These are phyloP conservation scores for Thozetella sp. DNA, from an alignment of 495 filamentous ascomycete genomes.

Conservation along the genomic window DNA sequence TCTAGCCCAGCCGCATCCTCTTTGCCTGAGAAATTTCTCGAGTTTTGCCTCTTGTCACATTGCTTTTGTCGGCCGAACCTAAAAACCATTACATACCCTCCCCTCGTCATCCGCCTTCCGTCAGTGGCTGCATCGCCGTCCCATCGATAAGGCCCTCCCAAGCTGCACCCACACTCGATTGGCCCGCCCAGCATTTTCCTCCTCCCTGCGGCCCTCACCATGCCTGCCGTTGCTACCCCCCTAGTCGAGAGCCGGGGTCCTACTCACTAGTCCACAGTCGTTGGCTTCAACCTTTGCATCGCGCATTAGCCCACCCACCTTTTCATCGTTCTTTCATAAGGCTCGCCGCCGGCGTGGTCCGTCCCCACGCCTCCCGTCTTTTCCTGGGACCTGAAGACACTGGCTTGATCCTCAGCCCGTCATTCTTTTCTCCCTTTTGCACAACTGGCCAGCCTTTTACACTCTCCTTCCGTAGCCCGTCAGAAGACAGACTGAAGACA, in stretches of 20 bases:
- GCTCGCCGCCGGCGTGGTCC: no score
- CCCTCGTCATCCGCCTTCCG: neutral
- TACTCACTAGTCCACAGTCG: no score
- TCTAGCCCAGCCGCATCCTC: neutral
- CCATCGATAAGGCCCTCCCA: neutral
- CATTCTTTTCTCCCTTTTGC: no score
- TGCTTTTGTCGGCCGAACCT: neutral
- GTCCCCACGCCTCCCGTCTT: no score
- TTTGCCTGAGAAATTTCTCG: neutral
- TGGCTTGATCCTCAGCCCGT: no score
- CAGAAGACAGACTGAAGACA: no score
- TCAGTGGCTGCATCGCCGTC: constrained; percentile 1
- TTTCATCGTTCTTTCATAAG: no score
- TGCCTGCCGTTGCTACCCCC: neutral
- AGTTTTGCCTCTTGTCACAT: neutral
- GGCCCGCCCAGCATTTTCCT: neutral
- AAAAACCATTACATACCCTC: neutral
- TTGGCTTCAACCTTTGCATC: neutral
- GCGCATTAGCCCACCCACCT: no score
- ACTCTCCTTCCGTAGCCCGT: no score
- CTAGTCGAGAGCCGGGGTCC: neutral
- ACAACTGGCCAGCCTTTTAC: no score
- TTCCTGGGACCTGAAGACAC: no score
- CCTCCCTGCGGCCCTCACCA: neutral
- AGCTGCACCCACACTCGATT: neutral